Evolutionary conservation across 495 filamentous ascomycete genomes (phyloP).

Genomic region (Penicillium bovifimosum): DNA sequence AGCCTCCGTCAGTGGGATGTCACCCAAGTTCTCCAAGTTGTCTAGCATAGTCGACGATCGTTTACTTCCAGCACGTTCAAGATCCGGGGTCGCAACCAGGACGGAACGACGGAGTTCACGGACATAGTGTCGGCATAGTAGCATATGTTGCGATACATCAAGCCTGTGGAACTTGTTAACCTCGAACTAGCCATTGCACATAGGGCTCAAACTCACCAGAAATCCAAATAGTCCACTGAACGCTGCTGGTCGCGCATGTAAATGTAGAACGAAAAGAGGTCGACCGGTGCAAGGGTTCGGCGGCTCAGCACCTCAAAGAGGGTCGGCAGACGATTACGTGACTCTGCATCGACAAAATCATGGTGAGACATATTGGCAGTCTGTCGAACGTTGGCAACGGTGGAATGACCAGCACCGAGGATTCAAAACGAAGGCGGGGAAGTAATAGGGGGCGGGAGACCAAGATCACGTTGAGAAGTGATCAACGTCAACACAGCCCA

Average conservation of each 20-base stretch:
- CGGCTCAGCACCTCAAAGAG: constrained; percentile 93
- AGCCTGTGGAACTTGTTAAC: constrained; percentile 57
- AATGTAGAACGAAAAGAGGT: constrained; percentile 98
- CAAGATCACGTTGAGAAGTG: constrained; percentile 7
- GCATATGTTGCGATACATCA: constrained; percentile 98
- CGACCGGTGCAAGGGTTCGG: constrained; percentile 84
- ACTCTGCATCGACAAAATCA: constrained; percentile 33
- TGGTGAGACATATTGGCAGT: constrained; percentile 30
- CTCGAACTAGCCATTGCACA: background rate
- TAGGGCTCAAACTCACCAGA: constrained; percentile 61
- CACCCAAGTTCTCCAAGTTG: constrained; percentile 58
- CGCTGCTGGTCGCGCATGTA: constrained; percentile 99
- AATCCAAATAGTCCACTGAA: constrained; percentile 96
- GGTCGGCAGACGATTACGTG: constrained; percentile 81
- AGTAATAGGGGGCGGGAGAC: constrained; percentile 19
- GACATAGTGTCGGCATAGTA: constrained; percentile 95
- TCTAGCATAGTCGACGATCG: constrained; percentile 77
- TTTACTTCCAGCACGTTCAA: constrained; percentile 75
- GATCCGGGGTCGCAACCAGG: constrained; percentile 84
- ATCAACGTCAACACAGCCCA: constrained; percentile 4
- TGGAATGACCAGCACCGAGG: constrained; percentile 21
- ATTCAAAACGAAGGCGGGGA: constrained; percentile 13
- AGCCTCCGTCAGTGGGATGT: constrained; percentile 46
- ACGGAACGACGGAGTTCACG: constrained; percentile 91
- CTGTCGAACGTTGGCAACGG: constrained; percentile 5